Evolutionary conservation across 2,329 filamentous ascomycete genomes (phyloP).

Genomic region (Penicillium capsulatum): DNA sequence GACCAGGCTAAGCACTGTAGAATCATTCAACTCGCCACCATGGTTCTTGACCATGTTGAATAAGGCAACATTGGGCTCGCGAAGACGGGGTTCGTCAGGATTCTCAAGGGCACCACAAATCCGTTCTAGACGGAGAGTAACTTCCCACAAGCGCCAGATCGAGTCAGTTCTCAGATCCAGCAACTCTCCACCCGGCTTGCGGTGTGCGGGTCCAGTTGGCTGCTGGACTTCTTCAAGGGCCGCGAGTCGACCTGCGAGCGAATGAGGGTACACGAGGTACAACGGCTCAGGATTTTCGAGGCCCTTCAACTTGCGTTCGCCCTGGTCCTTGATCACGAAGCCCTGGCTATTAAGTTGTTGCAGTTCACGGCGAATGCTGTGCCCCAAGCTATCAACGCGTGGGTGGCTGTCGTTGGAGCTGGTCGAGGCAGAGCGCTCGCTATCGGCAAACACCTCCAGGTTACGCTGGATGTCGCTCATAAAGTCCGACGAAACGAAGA

Average conservation of each 20-base stretch:
- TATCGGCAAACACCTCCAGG: slow-evolving; percentile 82
- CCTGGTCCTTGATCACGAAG: slow-evolving; percentile 94
- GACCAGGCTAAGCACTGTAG: slow-evolving; percentile 81
- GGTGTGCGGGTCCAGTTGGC: slow-evolving; percentile 47
- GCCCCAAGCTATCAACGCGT: slow-evolving; percentile 65
- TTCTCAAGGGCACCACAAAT: slow-evolving; percentile 84
- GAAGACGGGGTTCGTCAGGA: slow-evolving; percentile 58
- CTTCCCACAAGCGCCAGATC: slow-evolving; percentile 84
- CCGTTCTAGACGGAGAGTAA: slow-evolving; percentile 87
- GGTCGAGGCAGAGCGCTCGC: slow-evolving; percentile 64
- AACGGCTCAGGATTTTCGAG: slow-evolving; percentile 95
- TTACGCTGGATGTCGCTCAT: slow-evolving; percentile 92
- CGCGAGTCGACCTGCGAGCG: slow-evolving; percentile 66
- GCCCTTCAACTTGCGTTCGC: slow-evolving; percentile 91
- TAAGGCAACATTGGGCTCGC: slow-evolving; percentile 76
- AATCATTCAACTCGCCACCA: slow-evolving; percentile 82
- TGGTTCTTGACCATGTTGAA: slow-evolving; percentile 68
- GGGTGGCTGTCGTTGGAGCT: slow-evolving; percentile 70
- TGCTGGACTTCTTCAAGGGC: slow-evolving; percentile 47
- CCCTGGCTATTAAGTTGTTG: slow-evolving; percentile 83
- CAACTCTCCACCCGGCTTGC: slow-evolving; percentile 58
- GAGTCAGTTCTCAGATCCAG: slow-evolving; percentile 78
- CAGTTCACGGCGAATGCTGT: slow-evolving; percentile 79
- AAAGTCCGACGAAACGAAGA: slow-evolving; percentile 94
- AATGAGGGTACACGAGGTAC: slow-evolving; percentile 91